Evolutionary conservation across 2,329 filamentous ascomycete species (phyloP).

Genomic region (Canariomyces notabilis): DNA sequence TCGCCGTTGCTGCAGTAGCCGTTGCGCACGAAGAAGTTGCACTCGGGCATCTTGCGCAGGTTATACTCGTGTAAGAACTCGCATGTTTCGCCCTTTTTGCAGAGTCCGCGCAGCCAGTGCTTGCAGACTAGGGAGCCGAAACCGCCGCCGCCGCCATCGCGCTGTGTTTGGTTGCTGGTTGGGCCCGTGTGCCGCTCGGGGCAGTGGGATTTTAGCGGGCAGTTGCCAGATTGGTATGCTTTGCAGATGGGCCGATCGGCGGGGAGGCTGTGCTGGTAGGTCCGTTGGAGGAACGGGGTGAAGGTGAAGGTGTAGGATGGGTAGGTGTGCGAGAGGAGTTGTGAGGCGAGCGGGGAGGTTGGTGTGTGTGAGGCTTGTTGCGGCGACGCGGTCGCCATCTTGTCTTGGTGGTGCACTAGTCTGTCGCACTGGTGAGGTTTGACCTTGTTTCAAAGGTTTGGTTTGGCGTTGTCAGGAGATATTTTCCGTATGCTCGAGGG

Average conservation of each 20-base stretch:
- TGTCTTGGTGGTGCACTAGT: slow-evolving; percentile 18
- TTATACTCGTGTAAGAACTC: slow-evolving; percentile 99
- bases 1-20: slow-evolving; percentile 96
- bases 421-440: neutral
- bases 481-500: too few relatives aligned
- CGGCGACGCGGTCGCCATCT: slow-evolving; percentile 18
- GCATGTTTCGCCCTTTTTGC: slow-evolving; percentile 95
- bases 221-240: slow-evolving; percentile 79
- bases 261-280: slow-evolving; percentile 79
- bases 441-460: neutral
- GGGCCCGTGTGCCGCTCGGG: slow-evolving; percentile 69
- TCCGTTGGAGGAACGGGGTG: slow-evolving; percentile 75
- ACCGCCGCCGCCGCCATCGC: slow-evolving; percentile 39
- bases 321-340: slow-evolving; percentile 54
- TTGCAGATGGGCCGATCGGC: slow-evolving; percentile 77
- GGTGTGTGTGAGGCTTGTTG: neutral
- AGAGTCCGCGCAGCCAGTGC: slow-evolving; percentile 94
- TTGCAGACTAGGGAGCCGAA: slow-evolving; percentile 91
- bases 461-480: too few relatives aligned
- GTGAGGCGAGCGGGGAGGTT: slow-evolving; percentile 30
- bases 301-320: slow-evolving; percentile 71
- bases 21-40: slow-evolving; percentile 90
- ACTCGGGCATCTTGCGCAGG: slow-evolving; percentile 95
- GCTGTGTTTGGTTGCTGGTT: slow-evolving; percentile 30
- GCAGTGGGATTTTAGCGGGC: slow-evolving; percentile 77